Evolutionary conservation across 495 filamentous ascomycete genomes (phyloP), one percentile per base, ranked within the genome.

Genomic region (Penicilliopsis zonata): DNA sequence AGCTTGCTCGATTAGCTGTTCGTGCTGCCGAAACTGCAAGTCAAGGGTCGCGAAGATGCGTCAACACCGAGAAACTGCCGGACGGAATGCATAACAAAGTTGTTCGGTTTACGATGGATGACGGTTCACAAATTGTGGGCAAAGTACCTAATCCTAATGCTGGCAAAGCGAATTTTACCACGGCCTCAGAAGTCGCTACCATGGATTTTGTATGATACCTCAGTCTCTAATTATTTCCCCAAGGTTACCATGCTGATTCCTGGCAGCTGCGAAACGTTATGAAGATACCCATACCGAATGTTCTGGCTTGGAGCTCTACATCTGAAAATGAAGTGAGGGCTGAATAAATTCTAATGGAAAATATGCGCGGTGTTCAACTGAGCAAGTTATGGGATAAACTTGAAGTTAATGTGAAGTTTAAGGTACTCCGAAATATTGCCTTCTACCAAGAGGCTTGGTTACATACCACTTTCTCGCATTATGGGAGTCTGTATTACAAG

Each of bases 131-230:
- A 29, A 43, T 37, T 12, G 37, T 57, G 36, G 49, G 42, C 10
- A 45, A 46, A n/a, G 35, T 59, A 19, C 55, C 51, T 4, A 41
- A 42, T 42, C 51, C 51, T 5, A 57, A 52, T 39, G 29, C 51
- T 36, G 54, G 53, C 13, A 34, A 29, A 16, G 25, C 50, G 13
- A 34, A 37, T 29, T 44, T 35, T 13, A 43, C 45, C 8, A 59
- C 54, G 8, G 53, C 54, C n/a, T 49, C 46, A 21, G 55, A 59
- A 37, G 55, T 59, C 16, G 51, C 54, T 16, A 55, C 46, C 4
- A 50, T 55, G 44, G 44, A 55, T 21, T 59, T 55, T 36, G 33
- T 41, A 24, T 31, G 4, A 10, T 14, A 28, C 26, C 7, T 14
- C 9, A 28, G 5, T 9, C 5, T 28, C 26, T 9, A 5, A 8